These are phyloP conservation scores for Oleoguttula mirabilis DNA, from an alignment of 495 filamentous ascomycete species.

Conservation along the genomic window DNA sequence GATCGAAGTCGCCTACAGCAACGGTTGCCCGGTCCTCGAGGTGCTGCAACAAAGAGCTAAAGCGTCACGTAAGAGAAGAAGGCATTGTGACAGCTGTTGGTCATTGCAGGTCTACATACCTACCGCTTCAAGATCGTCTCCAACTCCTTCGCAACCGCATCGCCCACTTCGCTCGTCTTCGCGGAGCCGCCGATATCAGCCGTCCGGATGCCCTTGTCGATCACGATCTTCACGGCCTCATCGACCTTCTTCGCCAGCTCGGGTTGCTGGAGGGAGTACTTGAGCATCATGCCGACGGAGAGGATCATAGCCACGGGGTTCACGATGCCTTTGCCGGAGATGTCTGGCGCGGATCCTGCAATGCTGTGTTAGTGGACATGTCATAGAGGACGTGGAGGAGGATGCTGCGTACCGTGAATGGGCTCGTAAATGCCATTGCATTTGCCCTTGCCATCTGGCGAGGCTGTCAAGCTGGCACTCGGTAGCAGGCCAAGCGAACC, in stretches of 20 bases:
- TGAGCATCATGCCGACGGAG: conserved; percentile 83
- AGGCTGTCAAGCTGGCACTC: conserved; percentile 73
- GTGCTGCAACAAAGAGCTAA: too few species aligned
- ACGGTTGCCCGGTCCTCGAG: neutral
- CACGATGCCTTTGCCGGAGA: conserved; percentile 79
- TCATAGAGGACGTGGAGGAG: neutral
- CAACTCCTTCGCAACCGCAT: conserved; percentile 64
- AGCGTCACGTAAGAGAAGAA: too few species aligned
- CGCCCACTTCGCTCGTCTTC: conserved; percentile 66
- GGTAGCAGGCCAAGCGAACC: conserved; percentile 83
- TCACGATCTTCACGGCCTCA: conserved; percentile 61
- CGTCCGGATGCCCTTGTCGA: conserved; percentile 64
- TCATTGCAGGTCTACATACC: neutral
- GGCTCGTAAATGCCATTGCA: conserved; percentile 93
- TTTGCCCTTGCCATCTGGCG: conserved; percentile 66
- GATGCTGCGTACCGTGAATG: conserved; percentile 63
- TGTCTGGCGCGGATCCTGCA: conserved; percentile 57
- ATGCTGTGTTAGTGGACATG: neutral
- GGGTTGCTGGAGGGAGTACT: conserved; percentile 71
- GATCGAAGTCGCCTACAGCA: neutral
- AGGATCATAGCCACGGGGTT: conserved; percentile 71
- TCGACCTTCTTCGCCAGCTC: conserved; percentile 63
- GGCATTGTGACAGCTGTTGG: too few species aligned
- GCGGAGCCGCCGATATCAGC: conserved; percentile 66
- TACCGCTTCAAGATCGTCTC: conserved; percentile 37